Evolutionary conservation across 805 yeast species (phyloP).

Genomic region (Helenozyma rhizophorensis): DNA sequence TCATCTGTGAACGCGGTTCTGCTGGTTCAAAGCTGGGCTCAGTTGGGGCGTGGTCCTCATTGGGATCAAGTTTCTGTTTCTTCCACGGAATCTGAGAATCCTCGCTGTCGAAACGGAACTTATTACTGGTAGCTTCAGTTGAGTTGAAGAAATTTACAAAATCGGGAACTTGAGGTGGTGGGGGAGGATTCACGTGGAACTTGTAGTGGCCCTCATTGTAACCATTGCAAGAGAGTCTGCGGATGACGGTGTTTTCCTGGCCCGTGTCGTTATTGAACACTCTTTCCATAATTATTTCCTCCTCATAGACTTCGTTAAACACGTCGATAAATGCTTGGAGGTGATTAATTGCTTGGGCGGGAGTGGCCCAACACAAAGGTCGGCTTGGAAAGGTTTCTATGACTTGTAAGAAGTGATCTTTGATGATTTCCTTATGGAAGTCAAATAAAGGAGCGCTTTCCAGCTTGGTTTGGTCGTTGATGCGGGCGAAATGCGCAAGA

Average conservation of each 20-base stretch:
- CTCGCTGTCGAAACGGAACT: too few species aligned
- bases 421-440: slow-evolving; percentile 9
- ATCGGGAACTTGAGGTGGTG: slow-evolving; percentile 6
- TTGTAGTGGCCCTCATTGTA: slow-evolving; percentile 2
- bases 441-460: slow-evolving; percentile 6
- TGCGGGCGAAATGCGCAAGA: slow-evolving; percentile 9
- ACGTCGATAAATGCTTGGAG: slow-evolving; percentile 14
- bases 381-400: slow-evolving; percentile 6
- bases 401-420: slow-evolving; percentile 6
- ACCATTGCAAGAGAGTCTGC: slow-evolving; percentile 1
- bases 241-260: slow-evolving; percentile 10
- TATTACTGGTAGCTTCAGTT: background rate
- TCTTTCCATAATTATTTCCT: slow-evolving; percentile 9
- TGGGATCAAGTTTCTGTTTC: too few species aligned
- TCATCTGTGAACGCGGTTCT: slow-evolving; percentile 5
- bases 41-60: too few species aligned
- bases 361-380: slow-evolving; percentile 11
- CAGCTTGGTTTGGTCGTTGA: slow-evolving; percentile 2
- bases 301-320: slow-evolving; percentile 12
- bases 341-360: slow-evolving; percentile 12
- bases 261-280: slow-evolving; percentile 5
- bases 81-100: too few species aligned
- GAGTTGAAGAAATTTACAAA: slow-evolving; percentile 11
- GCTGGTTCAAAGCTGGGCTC: too few species aligned
- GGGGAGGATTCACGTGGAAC: background rate